These are phyloP conservation scores for Lindgomyces ingoldianus DNA, from an alignment of 495 filamentous ascomycete species.

Conservation along the genomic window DNA sequence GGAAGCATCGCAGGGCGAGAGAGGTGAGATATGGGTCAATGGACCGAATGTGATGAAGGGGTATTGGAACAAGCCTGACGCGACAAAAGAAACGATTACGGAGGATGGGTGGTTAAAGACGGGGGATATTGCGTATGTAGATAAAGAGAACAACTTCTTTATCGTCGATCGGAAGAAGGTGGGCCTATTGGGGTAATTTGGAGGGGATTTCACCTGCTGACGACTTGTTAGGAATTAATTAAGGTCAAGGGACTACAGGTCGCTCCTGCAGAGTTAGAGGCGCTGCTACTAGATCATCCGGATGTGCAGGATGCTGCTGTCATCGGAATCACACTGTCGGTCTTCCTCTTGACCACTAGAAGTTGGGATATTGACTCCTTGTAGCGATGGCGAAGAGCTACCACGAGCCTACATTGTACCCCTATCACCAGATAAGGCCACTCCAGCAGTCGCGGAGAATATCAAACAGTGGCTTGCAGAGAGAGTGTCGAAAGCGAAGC, in stretches of 20 bases:
- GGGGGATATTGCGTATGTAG: conserved; percentile 44
- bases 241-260: conserved; percentile 48
- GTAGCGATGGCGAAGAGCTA: conserved; percentile 42
- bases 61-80: conserved; percentile 46
- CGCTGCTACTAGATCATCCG: conserved; percentile 45
- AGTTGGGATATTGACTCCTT: neutral
- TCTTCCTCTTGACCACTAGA: neutral
- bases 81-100: conserved; percentile 44
- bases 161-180: conserved; percentile 50
- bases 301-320: conserved; percentile 45
- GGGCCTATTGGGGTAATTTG: neutral
- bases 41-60: conserved; percentile 49
- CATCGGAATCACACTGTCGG: conserved; percentile 44
- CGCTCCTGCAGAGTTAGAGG: conserved; percentile 48
- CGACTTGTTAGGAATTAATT: conserved; percentile 42
- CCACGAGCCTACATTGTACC: conserved; percentile 46
- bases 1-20: conserved; percentile 37
- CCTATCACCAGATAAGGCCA: conserved; percentile 22
- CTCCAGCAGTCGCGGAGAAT: conserved; percentile 31
- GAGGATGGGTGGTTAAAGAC: conserved; percentile 47
- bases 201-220: neutral
- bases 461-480: conserved; percentile 40
- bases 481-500: conserved; percentile 40
- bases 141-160: conserved; percentile 42
- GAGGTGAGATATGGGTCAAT: conserved; percentile 45